These are phyloP conservation scores for Apiotrichum porosum DNA, from an alignment of 1,284 basidiomycete species.

Conservation along the genomic window DNA sequence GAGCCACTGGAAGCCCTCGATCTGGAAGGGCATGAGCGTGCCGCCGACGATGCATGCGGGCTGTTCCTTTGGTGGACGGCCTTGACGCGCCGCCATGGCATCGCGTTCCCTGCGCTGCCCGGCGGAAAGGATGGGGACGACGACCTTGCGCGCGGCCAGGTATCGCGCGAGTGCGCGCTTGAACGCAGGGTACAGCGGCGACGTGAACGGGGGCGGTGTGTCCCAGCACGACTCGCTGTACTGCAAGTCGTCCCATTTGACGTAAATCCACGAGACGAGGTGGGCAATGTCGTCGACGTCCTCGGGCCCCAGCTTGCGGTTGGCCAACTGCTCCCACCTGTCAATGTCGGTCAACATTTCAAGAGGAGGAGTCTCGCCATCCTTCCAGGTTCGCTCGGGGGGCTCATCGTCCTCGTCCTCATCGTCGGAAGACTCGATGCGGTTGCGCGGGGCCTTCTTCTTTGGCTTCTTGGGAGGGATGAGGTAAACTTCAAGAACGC, in stretches of 20 bases:
- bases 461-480: constrained; percentile 45
- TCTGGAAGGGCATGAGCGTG: constrained; percentile 73
- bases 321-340: constrained; percentile 58
- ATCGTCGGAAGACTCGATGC: constrained; percentile 26
- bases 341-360: constrained; percentile 30
- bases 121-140: constrained; percentile 54
- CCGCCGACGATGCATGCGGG: constrained; percentile 50
- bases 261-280: constrained; percentile 40
- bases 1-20: constrained; percentile 91
- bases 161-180: constrained; percentile 62
- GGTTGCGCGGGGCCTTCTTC: constrained; percentile 31
- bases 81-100: constrained; percentile 17
- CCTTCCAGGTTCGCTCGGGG: too few relatives aligned
- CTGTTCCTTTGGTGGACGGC: constrained; percentile 43
- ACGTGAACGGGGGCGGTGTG: constrained; percentile 59
- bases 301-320: constrained; percentile 51
- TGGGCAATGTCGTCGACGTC: constrained; percentile 57
- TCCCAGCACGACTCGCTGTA: constrained; percentile 93
- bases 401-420: constrained; percentile 4
- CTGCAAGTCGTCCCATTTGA: constrained; percentile 85
- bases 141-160: constrained; percentile 60
- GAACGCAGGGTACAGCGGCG: constrained; percentile 58
- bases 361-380: constrained; percentile 33
- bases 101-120: constrained; percentile 39
- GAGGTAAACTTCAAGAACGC: constrained; percentile 68